Evolutionary conservation across 2,329 filamentous ascomycete genomes (phyloP), one percentile per base, ranked within the genome.

Genomic region (Alternaria hordeiaustralica): DNA sequence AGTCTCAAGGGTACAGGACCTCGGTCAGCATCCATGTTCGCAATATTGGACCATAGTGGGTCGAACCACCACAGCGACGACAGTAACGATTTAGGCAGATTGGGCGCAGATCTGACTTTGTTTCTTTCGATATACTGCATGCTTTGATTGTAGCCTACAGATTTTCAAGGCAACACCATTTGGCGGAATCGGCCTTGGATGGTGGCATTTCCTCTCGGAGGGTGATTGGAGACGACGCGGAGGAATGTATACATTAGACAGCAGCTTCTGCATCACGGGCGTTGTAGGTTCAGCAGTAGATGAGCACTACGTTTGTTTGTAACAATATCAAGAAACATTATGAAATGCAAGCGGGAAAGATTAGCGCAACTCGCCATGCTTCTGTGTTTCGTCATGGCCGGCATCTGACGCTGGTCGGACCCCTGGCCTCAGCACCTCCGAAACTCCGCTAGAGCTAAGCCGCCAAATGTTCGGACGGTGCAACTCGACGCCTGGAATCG

Each of bases 231-330:
- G 47, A 68, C 15, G 25, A 55, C 45, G 63, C 58, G 63, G 49
- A 50, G 61, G 65, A 33, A 63, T 75, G 70, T 75, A 78, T 74
- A 77, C 73, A 77, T 65, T 75, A 75, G 75, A 75, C 71, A 62
- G 58, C 44, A 64, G 56, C 44, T 72, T 58, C 73, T 72, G 75
- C 75, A 78, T 79, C 50, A 68, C 54, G 57, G 70, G 72, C 75
- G 71, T 77, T 69, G 46, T 67, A 44, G 63, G 66, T 63, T 67
- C 58, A 43, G 58, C 44, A 69, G 66, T 68, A 58, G 60, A 65
- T 60, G 55, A 61, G 66, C 65, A 46, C 36, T 59, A 33, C 23
- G 54, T 46, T 57, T 45, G 49, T 62, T 61, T 71, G 66, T 72
- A 67, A 49, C 53, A 65, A 64, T 64, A 69, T 45, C 33, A 53